Conservation (phyloP, 257 asterid genomes). For the Henckelia pumila region DNA sequence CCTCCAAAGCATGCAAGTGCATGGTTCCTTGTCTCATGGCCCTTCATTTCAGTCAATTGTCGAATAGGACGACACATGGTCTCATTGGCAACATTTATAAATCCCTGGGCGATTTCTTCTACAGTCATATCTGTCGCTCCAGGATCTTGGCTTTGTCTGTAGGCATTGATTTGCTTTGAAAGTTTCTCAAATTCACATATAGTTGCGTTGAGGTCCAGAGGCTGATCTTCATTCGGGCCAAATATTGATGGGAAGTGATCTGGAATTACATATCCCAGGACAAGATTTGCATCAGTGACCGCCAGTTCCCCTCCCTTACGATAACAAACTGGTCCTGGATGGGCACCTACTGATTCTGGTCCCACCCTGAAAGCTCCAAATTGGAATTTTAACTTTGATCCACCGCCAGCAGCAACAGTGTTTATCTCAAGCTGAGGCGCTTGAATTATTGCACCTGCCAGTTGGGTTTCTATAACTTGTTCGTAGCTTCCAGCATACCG, state of each 20-base stretch:
- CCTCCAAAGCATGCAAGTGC: constrained; percentile 99
- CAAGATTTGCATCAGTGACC: constrained; percentile 91
- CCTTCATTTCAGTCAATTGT: constrained; percentile 96
- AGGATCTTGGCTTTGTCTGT: constrained; percentile 71
- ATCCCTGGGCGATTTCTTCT: constrained; percentile 93
- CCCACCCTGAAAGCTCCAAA: constrained; percentile 96
- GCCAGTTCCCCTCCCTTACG: constrained; percentile 91
- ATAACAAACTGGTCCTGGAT: constrained; percentile 97
- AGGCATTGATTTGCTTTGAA: constrained; percentile 65
- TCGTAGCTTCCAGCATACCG: constrained; percentile 92
- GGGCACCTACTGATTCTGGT: constrained; percentile 97
- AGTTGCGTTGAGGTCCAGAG: constrained; percentile 67
- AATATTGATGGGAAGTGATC: constrained; percentile 88
- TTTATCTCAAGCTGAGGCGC: constrained; percentile 98
- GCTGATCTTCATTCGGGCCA: constrained; percentile 86
- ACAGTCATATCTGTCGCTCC: constrained; percentile 72
- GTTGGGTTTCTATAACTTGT: constrained; percentile 89
- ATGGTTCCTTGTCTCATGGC: constrained; percentile 88
- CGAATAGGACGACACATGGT: constrained; percentile 98
- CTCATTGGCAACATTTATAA: constrained; percentile 85
- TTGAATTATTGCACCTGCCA: constrained; percentile 89
- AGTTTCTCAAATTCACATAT: constrained; percentile 71
- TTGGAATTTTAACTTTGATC: constrained; percentile 86
- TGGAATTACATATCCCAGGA: constrained; percentile 82
- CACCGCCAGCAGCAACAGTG: constrained; percentile 99